Conservation (phyloP, 164 flowering plant genomes). For the Liquidambar formosana region DNA sequence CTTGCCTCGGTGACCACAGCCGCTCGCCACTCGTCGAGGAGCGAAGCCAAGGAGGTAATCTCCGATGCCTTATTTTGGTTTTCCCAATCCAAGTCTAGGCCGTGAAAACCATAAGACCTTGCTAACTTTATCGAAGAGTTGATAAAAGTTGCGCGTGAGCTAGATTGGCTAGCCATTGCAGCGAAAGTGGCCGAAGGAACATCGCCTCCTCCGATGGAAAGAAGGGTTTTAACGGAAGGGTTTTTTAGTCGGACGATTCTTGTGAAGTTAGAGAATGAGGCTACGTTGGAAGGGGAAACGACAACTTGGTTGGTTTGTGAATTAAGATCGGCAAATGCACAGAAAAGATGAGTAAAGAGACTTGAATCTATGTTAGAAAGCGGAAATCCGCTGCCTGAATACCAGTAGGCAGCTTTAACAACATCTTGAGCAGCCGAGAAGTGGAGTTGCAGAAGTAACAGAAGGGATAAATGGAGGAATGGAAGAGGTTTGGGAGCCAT, state of each 20-base stretch:
- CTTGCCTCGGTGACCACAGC: slow-evolving; percentile 31
- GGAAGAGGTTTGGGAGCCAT: no score
- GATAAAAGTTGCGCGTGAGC: no score
- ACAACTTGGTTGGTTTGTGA: slow-evolving; percentile 21
- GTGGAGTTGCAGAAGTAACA: slow-evolving; percentile 11
- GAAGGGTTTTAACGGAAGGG: slow-evolving; percentile 36
- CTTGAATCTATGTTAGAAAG: slow-evolving; percentile 12
- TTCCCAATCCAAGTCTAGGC: slow-evolving; percentile 53
- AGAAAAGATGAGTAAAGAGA: slow-evolving; percentile 53
- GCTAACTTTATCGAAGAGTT: slow-evolving; percentile 47
- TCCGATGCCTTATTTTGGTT: slow-evolving; percentile 19
- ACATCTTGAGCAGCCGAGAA: slow-evolving; percentile 10
- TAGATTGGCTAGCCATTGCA: slow-evolving; percentile 31
- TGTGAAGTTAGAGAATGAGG: slow-evolving; percentile 37
- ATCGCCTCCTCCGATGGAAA: slow-evolving; percentile 33
- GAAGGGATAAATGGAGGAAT: not conserved
- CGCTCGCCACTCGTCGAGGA: slow-evolving; percentile 43
- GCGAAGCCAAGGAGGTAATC: slow-evolving; percentile 38
- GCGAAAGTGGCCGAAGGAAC: slow-evolving; percentile 7
- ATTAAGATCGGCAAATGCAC: slow-evolving; percentile 39
- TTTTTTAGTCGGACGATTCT: slow-evolving; percentile 27
- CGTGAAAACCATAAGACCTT: slow-evolving; percentile 31
- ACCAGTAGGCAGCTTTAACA: no score
- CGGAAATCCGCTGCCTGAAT: slow-evolving; percentile 4
- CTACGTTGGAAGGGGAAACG: slow-evolving; percentile 18